A percentile compares a stretch with the other conserved stretches of the same genome.
phyloP scores from a whole-genome alignment of 1,139 yeast genomes.

The Kodamaea derodonti region DNA sequence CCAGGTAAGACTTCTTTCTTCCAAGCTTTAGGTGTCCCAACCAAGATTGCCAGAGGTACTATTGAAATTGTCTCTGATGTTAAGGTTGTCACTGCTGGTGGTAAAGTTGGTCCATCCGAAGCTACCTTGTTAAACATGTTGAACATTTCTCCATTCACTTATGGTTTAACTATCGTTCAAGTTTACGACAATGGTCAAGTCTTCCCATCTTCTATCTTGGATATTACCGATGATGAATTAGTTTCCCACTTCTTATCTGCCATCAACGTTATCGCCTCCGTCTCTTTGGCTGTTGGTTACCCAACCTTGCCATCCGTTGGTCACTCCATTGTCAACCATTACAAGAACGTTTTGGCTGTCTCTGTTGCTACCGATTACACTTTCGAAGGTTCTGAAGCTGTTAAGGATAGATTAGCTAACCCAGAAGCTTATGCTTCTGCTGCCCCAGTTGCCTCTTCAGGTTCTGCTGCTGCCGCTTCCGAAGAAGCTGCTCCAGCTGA shows the following conservation, averaged over 20 bases:
- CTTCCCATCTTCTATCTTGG: slow-evolving; percentile 95
- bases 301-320: slow-evolving; percentile 99
- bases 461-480: slow-evolving; percentile 66
- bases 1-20: slow-evolving; percentile 99
- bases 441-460: slow-evolving; percentile 92
- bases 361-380: slow-evolving; percentile 99
- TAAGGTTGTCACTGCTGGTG: slow-evolving; percentile 83
- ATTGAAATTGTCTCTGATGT: slow-evolving; percentile 98
- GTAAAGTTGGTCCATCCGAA: slow-evolving; percentile 98
- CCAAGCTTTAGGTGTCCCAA: slow-evolving; percentile 99
- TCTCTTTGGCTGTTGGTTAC: slow-evolving; percentile 97
- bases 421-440: slow-evolving; percentile 97
- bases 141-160: slow-evolving; percentile 99
- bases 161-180: slow-evolving; percentile 94
- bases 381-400: slow-evolving; percentile 97
- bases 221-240: slow-evolving; percentile 97
- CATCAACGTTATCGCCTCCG: slow-evolving; percentile 87
- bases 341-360: slow-evolving; percentile 97
- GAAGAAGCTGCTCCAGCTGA: slow-evolving; percentile 64
- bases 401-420: slow-evolving; percentile 91
- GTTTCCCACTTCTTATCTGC: slow-evolving; percentile 90
- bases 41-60: slow-evolving; percentile 99
- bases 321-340: slow-evolving; percentile 98
- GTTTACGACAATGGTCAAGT: slow-evolving; percentile 98
- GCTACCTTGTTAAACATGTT: slow-evolving; percentile 98